Evolutionary conservation across 106 monocot species (phyloP).

Genomic region (Dendrobium catenatum): DNA sequence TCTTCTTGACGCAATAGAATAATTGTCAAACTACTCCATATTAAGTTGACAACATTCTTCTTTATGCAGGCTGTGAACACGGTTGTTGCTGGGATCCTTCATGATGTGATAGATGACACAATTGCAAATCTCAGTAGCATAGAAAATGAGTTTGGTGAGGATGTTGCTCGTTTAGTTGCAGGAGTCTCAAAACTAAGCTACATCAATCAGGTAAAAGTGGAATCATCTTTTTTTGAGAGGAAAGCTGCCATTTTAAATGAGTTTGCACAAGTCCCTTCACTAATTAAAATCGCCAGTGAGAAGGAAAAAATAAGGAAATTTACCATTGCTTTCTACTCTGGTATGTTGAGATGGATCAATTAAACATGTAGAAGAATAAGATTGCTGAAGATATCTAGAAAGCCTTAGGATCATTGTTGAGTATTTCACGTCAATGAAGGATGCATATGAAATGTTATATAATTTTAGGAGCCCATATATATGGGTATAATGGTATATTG

Average conservation of each 20-base stretch:
- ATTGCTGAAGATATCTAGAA: no score
- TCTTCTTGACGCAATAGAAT: no score
- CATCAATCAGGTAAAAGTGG: constrained; percentile 71
- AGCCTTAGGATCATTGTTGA: no score
- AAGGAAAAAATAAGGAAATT: neutral
- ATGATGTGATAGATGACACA: constrained; percentile 98
- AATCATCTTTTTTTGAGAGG: neutral
- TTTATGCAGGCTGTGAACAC: constrained; percentile 74
- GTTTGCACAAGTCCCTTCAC: neutral
- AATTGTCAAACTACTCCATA: neutral
- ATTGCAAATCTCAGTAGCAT: constrained; percentile 59
- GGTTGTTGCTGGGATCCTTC: constrained; percentile 93
- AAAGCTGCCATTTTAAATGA: neutral
- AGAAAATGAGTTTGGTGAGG: constrained; percentile 79
- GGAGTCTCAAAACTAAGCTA: constrained; percentile 94
- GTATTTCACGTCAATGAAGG: no score
- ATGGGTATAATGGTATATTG: no score
- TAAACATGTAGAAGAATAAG: no score
- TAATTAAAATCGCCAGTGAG: neutral
- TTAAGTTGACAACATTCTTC: neutral
- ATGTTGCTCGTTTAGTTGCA: constrained; percentile 85
- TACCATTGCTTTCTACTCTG: neutral
- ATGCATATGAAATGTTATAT: no score
- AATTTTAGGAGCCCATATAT: no score
- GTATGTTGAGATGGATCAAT: no score